Base-by-base conservation (phyloP, 257 asterid genomes). In the Paulownia fortunei region DNA sequence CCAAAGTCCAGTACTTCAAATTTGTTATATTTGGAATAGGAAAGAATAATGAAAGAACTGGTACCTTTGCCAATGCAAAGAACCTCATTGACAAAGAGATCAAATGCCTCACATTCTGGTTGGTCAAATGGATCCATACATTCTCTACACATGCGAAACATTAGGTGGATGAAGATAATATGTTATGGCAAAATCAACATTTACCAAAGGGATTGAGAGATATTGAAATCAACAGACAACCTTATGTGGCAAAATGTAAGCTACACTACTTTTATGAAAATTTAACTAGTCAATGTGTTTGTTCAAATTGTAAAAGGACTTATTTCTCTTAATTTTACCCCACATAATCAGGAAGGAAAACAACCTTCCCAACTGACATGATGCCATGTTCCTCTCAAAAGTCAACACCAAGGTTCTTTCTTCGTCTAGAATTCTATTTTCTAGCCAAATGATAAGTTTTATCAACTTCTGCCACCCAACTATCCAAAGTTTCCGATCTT, bases 71-170 rank as follows among this genome's bases (percentile, higher is more conserved):
- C 99, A 58, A 90, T 79, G 80, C 97, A 94, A 32, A 89, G 84
- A 86, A 78, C 84, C 89, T 88, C 95, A 64, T 92, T 92, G 69
- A 94, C 97, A 79, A 94, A 94, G 71, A 94, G 60, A 81, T 92
- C 97, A 67, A 82, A 79, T 46, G 98, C 99, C 83, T 94, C 98
- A 74, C 96, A 90, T 86, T 94, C 99, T 39, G 99, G 99, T 71
- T 88, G 86, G 62, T 91, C 96, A 67, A 94, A 94, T 39, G 99
- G 99, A 83, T 92, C 97, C 87, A 89, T 73, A 69, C 93, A 94
- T 84, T 94, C 99, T 63, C 98, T 92, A 76, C 82, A 86, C 62
- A 74, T 44, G 24, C 51, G 52, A 80, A 83, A 68, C 27, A 36
- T 44, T 30, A 47, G 39, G 54, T 56, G 56, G 18, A 18, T 60